Base-by-base conservation (phyloP, 805 yeast genomes). In the Metschnikowia dekortorum region DNA sequence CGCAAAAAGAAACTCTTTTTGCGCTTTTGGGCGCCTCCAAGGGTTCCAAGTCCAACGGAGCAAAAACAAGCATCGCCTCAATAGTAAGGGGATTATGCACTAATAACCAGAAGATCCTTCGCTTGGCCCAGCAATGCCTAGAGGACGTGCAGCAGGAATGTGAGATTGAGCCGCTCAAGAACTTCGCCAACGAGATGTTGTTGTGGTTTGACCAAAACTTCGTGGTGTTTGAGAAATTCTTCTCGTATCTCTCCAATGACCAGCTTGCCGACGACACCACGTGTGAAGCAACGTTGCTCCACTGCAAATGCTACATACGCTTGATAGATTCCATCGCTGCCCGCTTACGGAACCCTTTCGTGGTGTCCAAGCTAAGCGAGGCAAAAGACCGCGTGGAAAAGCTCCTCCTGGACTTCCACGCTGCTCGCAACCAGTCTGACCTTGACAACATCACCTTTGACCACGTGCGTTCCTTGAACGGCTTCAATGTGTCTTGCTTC, bases 11-110 rank as follows among this genome's bases (percentile, higher is more conserved):
- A 48, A 61, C 60, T 52, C 65, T 73, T 48, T 66, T 71, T 33
- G 68, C 66, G 45, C 63, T 73, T 37, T 57, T 73, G 44, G 72
- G 69, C 8, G 46, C 61, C 18, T 59, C 69, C 40, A 67, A 65
- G 42, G 73, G 75, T 28, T 48, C 66, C 29, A 62, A 60, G 42
- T 53, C 62, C 11, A 47, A 66, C 14, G 57, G 53, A 8, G 11
- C 44, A 3, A 53, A 61, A 31, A 61, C 68, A 38, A 46, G 33
- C 16, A 44, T 70, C 9, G 61, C 70, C 4, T 59, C 75, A 11
- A 54, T 73, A 16, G 63, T 68, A 6, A 58, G 78, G 42, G 78
- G 77, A 1, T 58, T 73, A 37, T 67, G 68, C 58, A 73, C 78
- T 35, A 68, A 66, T 50, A 73, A 72, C 57, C 48, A 62, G 30